Percentiles rank a stretch among this genome's conserved stretches.
These are phyloP conservation scores for Sporothrix euskadiensis DNA, from an alignment of 2,329 filamentous ascomycete genomes.

Conservation along the genomic window DNA sequence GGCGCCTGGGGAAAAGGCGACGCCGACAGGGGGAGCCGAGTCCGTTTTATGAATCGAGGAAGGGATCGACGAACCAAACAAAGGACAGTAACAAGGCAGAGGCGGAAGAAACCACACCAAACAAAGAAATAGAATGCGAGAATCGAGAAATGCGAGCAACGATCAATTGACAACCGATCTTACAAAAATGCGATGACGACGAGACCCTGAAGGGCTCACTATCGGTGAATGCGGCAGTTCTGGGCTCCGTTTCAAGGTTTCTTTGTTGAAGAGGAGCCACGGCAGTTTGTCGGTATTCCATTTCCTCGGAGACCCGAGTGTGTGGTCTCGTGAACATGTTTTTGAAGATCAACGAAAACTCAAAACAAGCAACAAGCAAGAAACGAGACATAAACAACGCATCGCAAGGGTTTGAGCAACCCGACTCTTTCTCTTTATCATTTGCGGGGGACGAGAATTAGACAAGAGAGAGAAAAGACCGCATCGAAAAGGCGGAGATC, in stretches of 20 bases:
- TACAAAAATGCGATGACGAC: not conserved
- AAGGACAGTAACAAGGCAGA: conserved; percentile 1
- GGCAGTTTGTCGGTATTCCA: not conserved
- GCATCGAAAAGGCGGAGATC: not conserved
- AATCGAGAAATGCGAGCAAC: not conserved
- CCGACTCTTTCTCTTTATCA: conserved; percentile 5
- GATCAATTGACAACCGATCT: not conserved
- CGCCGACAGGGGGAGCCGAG: conserved; percentile 11
- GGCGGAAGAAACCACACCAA: not conserved
- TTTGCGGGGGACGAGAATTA: not conserved
- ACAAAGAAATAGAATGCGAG: conserved; percentile 9
- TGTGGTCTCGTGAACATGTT: conserved; percentile 8
- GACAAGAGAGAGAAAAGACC: not conserved
- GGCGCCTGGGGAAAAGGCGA: not conserved
- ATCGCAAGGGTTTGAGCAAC: not conserved
- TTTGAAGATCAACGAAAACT: not conserved
- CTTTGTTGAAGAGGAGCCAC: not conserved
- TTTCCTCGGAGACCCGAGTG: not conserved
- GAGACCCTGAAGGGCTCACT: not conserved
- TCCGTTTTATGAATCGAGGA: not conserved
- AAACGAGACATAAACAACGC: conserved; percentile 6
- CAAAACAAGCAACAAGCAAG: not conserved
- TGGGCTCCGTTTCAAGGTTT: not conserved
- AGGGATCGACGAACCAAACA: not conserved
- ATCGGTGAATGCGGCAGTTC: not conserved